Base-by-base conservation (phyloP, 2,329 filamentous ascomycete genomes). In the Apiospora saccharicola region DNA sequence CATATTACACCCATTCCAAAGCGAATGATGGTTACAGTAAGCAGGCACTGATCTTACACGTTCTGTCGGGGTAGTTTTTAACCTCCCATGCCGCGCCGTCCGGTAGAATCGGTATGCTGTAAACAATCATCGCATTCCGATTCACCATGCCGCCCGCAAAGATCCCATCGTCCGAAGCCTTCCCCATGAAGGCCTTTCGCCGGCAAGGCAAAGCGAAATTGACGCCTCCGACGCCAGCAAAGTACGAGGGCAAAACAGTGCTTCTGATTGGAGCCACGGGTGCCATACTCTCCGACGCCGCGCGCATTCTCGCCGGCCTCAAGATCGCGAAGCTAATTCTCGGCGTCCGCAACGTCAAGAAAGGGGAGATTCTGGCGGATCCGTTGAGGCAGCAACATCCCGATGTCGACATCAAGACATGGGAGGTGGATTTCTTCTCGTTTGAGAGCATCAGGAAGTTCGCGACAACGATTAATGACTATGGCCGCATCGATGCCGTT, bases 401-500 rank as follows among this genome's bases (percentile, higher is more conserved):
- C 34, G 13, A 41, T 7, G 30, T 64, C 8, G 34, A 64, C 12
- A 13, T 64, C 57, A 64, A 64, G 4, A 14, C 22, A 1, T 64
- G 57, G 57, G 57, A 64, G n/a, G 34, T 64, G 4, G 57, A 64
- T 34, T n/a, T 41, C 34, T 22, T 64, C 3, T 64, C 57, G 4
- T 64, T 64, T n/a, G 57, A 64, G 5, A 64, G 57, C 34, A 34
- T 64, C 3, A n/a, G 41, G 34, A n/a, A 22, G 12, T n/a, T 64
- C 3, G 34, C 34, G 19, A 13, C 57, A 10, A 64, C 19, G 2
- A 64, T 64, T 7, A 64, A 41, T 34, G 22, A 41, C 0, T 41
- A 64, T 41, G 34, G 57, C 19, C 57, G 57, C 34, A 64, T 64
- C 34, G 57, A 64, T 10, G 57, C 57, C 57, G 41, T 64, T 22